Evolutionary conservation across 176 grass and related monocot genomes (phyloP).

Genomic region (Juncus effusus): DNA sequence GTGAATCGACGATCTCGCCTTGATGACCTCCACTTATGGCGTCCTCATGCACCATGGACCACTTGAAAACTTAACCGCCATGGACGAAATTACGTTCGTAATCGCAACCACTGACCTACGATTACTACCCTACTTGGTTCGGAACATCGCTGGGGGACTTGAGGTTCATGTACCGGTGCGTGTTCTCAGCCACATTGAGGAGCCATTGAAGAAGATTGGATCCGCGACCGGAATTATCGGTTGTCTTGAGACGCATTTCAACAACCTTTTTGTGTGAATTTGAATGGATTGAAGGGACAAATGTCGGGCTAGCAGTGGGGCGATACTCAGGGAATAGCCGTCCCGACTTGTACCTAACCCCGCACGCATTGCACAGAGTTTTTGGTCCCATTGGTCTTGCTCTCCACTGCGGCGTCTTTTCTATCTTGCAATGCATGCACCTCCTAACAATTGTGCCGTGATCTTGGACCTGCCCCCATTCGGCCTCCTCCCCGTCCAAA

Average conservation of each 20-base stretch:
- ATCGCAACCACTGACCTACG: too few species aligned
- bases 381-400: conserved; percentile 87
- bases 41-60: too few species aligned
- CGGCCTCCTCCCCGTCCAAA: conserved; percentile 37
- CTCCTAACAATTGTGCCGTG: conserved; percentile 53
- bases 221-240: conserved; percentile 21
- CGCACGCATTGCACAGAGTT: conserved; percentile 97
- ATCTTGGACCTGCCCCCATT: conserved; percentile 15
- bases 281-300: conserved; percentile 77
- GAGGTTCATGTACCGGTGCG: too few species aligned
- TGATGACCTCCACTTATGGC: too few species aligned
- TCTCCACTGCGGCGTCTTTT: conserved; percentile 98
- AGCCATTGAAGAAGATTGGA: conserved; percentile 75
- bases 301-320: conserved; percentile 89
- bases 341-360: conserved; percentile 93
- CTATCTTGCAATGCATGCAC: conserved; percentile 96
- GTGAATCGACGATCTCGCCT: too few species aligned
- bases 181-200: too few species aligned
- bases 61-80: too few species aligned
- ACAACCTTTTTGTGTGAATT: conserved; percentile 99
- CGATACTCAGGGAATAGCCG: conserved; percentile 98
- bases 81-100: too few species aligned
- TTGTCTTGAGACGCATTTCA: conserved; percentile 75
- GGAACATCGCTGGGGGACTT: too few species aligned
- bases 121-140: too few species aligned